phyloP scores from a whole-genome alignment of 208 protist genomes.

The Leishmania martiniquensis region DNA sequence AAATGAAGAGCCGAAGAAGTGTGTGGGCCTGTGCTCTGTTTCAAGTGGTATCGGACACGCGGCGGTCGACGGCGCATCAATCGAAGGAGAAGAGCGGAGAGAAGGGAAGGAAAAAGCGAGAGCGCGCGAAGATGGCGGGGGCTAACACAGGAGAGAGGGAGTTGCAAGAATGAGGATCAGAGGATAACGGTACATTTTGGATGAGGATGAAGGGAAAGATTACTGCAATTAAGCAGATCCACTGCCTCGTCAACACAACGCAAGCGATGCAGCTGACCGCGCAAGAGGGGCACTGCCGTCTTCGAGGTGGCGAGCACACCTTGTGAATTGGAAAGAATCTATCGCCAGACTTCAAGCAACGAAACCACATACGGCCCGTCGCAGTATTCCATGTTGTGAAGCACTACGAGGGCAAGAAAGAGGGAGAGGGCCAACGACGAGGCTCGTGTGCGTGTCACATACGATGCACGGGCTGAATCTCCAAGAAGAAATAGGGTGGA shows the following conservation, averaged over 20 bases:
- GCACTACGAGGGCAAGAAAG: neutral
- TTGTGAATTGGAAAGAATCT: neutral
- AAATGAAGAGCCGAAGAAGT: too few species aligned
- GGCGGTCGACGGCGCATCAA: neutral
- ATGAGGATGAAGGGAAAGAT: constrained; percentile 5
- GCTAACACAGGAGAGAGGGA: neutral
- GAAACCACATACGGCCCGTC: neutral
- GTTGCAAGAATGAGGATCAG: neutral
- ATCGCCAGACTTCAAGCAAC: neutral
- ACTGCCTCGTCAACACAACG: neutral
- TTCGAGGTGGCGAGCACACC: neutral
- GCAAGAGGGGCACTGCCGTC: neutral
- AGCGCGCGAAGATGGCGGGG: neutral
- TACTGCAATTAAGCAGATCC: neutral
- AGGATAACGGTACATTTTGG: neutral
- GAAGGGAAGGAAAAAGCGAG: neutral
- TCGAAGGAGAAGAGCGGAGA: neutral
- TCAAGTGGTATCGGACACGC: neutral
- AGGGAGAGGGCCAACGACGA: neutral
- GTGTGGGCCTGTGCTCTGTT: neutral
- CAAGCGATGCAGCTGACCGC: neutral
- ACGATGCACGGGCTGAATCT: neutral
- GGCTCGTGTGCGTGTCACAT: neutral
- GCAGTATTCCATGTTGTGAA: neutral
- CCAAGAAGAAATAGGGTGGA: too few species aligned